phyloP scores from a whole-genome alignment of 2,329 filamentous ascomycete genomes.

The Phialophora chinensis region DNA sequence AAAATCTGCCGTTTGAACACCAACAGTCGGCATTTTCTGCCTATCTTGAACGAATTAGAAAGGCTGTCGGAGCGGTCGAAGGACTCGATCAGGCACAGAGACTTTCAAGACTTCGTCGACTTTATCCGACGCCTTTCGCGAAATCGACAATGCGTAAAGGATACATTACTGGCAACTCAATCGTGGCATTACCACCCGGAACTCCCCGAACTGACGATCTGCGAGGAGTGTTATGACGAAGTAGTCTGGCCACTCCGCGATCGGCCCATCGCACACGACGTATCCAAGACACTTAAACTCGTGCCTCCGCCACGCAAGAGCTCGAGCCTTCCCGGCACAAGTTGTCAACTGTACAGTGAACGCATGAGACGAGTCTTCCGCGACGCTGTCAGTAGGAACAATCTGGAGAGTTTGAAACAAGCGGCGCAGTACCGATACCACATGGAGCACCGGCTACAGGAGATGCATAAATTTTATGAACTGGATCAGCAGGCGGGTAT shows the following conservation, averaged over 20 bases:
- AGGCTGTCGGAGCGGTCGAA: slow-evolving; percentile 55
- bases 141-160: slow-evolving; percentile 68
- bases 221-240: slow-evolving; percentile 83
- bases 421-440: slow-evolving; percentile 63
- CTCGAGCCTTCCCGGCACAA: slow-evolving; percentile 44
- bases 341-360: slow-evolving; percentile 80
- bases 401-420: slow-evolving; percentile 69
- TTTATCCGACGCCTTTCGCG: slow-evolving; percentile 65
- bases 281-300: slow-evolving; percentile 66
- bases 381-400: slow-evolving; percentile 68
- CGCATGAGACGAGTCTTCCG: slow-evolving; percentile 78
- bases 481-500: slow-evolving; percentile 65
- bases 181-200: slow-evolving; percentile 80
- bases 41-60: slow-evolving; percentile 63
- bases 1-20: slow-evolving; percentile 74
- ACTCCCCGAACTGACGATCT: slow-evolving; percentile 80
- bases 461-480: slow-evolving; percentile 60
- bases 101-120: slow-evolving; percentile 68
- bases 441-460: slow-evolving; percentile 65
- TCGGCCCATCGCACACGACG: slow-evolving; percentile 66
- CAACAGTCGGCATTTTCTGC: slow-evolving; percentile 61
- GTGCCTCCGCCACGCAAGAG: slow-evolving; percentile 57
- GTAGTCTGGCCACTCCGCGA: slow-evolving; percentile 72
- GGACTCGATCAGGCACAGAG: slow-evolving; percentile 49
- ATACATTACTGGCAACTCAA: slow-evolving; percentile 65